Conservation (phyloP, 306 rosid species). For the Begonia fuchsioides region DNA sequence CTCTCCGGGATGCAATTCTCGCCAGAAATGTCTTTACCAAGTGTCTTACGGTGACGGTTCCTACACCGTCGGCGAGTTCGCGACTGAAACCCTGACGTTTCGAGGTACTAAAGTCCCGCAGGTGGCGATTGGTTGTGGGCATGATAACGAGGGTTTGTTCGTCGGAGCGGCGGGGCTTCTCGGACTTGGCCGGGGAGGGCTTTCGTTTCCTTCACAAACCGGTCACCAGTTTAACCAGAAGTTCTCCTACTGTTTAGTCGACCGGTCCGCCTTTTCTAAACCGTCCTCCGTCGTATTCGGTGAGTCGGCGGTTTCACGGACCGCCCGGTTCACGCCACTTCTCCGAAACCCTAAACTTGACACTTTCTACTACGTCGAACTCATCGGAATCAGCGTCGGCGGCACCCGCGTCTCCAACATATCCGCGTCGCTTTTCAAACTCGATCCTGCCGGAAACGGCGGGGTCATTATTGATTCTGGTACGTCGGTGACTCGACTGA, state of each 20-base stretch:
- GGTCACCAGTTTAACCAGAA: slow-evolving; percentile 41
- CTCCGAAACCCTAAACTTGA: slow-evolving; percentile 36
- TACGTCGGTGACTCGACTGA: slow-evolving; percentile 46
- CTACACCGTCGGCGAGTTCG: slow-evolving; percentile 50
- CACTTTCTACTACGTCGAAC: slow-evolving; percentile 43
- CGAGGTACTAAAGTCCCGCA: slow-evolving; percentile 26
- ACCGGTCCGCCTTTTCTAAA: slow-evolving; percentile 37
- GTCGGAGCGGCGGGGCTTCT: slow-evolving; percentile 56
- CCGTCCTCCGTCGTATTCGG: slow-evolving; percentile 47
- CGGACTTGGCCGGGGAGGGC: slow-evolving; percentile 70
- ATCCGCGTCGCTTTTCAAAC: slow-evolving; percentile 26
- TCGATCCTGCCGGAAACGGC: slow-evolving; percentile 36
- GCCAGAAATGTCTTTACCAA: slow-evolving; percentile 40
- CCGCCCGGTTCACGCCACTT: slow-evolving; percentile 45
- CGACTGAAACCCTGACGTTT: slow-evolving; percentile 54
- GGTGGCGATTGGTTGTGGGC: slow-evolving; percentile 69
- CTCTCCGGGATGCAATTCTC: slow-evolving; percentile 25
- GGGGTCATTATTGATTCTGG: slow-evolving; percentile 62
- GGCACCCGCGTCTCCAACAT: slow-evolving; percentile 32
- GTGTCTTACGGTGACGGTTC: slow-evolving; percentile 88
- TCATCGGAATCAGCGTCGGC: slow-evolving; percentile 46
- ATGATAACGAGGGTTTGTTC: slow-evolving; percentile 64
- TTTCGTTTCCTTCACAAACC: slow-evolving; percentile 49
- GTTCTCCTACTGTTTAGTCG: slow-evolving; percentile 52
- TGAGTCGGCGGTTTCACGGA: slow-evolving; percentile 33